Evolutionary conservation across 2,329 filamentous ascomycete species (phyloP), one percentile per base, ranked within the genome.

Genomic region (Diaporthe vaccinii): DNA sequence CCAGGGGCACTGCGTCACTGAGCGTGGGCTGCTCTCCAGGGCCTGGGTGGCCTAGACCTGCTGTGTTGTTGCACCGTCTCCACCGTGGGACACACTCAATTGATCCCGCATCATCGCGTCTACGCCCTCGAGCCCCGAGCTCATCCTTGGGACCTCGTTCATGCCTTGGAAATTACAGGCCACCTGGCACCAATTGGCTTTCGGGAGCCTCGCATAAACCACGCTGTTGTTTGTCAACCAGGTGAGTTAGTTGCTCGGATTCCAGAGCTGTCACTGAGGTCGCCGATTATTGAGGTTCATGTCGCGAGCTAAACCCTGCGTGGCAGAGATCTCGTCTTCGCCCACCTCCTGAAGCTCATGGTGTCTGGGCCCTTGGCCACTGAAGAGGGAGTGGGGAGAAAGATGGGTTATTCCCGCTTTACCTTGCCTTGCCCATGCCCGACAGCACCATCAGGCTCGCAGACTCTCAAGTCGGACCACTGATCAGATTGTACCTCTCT

Each of bases 111-210:
- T 41, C 34, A 41, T 65, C n/a, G 49, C 39, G 44, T 44, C 44
- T 65, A 65, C 46, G 25, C 46, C 70, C 70, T 53, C 44, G 70
- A 41, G n/a, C 34, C 34, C 28, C 34, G n/a, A 55, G 65, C 65
- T 55, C 65, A 69, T 55, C 65, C 65, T 69, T 69, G 65, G 17
- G 55, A 3, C 17, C 25, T 44, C 55, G 67, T 74, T 70, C 41
- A 74, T 70, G 72, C 72, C 72, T 53, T 53, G n/a, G 62, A 70
- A 46, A 74, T 74, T 58, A n/a, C 55, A 36, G 51, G 49, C 61
- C 39, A 51, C 34, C 57, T 59, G 39, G 51, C 41, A 58, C 72
- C 72, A 70, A 74, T 74, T 70, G 72, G 58, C 70, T 53, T 59
- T 65, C 58, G 34, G 65, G 6, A 73, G 17, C 17, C 34, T 65